These are phyloP conservation scores for Talaromyces sp. DNA, from an alignment of 2,329 filamentous ascomycete species.

Conservation along the genomic window DNA sequence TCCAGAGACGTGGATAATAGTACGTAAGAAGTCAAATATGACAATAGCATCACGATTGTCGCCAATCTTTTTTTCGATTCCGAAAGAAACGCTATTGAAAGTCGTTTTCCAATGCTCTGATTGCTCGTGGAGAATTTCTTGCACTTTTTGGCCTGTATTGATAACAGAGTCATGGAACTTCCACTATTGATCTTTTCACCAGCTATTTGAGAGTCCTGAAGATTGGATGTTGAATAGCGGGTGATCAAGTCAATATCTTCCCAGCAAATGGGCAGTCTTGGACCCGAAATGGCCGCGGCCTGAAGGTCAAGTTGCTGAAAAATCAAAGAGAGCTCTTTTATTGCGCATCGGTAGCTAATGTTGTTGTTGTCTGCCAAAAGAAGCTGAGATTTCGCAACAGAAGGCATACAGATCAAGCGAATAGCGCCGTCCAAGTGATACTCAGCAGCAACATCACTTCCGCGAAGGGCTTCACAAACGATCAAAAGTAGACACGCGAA, in stretches of 20 bases:
- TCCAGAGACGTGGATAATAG: not conserved
- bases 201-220: not conserved
- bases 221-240: not conserved
- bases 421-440: conserved; percentile 9
- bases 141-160: not conserved
- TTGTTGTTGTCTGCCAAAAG: not conserved
- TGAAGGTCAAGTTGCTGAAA: conserved; percentile 8
- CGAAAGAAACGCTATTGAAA: not conserved
- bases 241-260: not conserved
- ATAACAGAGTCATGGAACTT: not conserved
- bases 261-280: not conserved
- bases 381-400: conserved; percentile 3
- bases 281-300: not conserved
- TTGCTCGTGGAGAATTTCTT: not conserved
- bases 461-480: conserved; percentile 4
- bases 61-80: not conserved
- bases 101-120: not conserved
- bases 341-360: not conserved
- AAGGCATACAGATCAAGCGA: conserved; percentile 4
- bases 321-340: not conserved
- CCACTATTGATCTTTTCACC: too few species aligned
- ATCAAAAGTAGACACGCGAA: conserved; percentile 7
- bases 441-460: conserved; percentile 4
- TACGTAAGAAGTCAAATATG: conserved; percentile 1
- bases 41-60: not conserved